A percentile compares a stretch with the other conserved stretches of the same genome.
Evolutionary conservation across 2,329 filamentous ascomycete species (phyloP).

Genomic region (Epichloe scottii): DNA sequence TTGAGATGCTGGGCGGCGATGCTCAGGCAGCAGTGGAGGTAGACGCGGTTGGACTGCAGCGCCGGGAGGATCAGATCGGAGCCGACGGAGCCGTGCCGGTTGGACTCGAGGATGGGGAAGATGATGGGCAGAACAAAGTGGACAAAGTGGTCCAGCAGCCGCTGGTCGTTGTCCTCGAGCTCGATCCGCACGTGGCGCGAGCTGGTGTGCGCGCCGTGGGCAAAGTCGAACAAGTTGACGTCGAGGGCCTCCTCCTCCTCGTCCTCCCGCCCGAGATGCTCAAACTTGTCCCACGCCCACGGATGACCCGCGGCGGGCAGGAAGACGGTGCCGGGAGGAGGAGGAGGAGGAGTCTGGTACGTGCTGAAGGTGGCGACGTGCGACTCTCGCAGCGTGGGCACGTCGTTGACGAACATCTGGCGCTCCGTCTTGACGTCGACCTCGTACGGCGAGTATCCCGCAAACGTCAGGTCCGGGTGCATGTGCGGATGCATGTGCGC

Average conservation of each 20-base stretch:
- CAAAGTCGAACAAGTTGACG: conserved; percentile 73
- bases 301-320: conserved; percentile 26
- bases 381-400: conserved; percentile 74
- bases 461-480: conserved; percentile 47
- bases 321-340: conserved; percentile 54
- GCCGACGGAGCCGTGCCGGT: conserved; percentile 71
- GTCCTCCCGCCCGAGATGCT: conserved; percentile 32
- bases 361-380: conserved; percentile 87
- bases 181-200: conserved; percentile 62
- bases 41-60: conserved; percentile 81
- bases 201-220: conserved; percentile 41
- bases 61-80: conserved; percentile 78
- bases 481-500: conserved; percentile 51
- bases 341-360: conserved; percentile 69
- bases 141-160: conserved; percentile 81
- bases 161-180: conserved; percentile 77
- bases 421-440: conserved; percentile 93
- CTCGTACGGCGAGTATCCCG: conserved; percentile 67
- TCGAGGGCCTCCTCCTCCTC: conserved; percentile 54
- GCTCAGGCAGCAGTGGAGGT: conserved; percentile 90
- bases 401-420: conserved; percentile 85
- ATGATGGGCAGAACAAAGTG: conserved; percentile 76
- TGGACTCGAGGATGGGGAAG: conserved; percentile 84
- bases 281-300: too few relatives aligned
- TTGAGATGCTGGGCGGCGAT: conserved; percentile 89